Percentiles rank a stretch among this genome's conserved stretches.
Conservation (phyloP, 2,329 filamentous ascomycete genomes). For the Trichoderma atrobrunneum region DNA sequence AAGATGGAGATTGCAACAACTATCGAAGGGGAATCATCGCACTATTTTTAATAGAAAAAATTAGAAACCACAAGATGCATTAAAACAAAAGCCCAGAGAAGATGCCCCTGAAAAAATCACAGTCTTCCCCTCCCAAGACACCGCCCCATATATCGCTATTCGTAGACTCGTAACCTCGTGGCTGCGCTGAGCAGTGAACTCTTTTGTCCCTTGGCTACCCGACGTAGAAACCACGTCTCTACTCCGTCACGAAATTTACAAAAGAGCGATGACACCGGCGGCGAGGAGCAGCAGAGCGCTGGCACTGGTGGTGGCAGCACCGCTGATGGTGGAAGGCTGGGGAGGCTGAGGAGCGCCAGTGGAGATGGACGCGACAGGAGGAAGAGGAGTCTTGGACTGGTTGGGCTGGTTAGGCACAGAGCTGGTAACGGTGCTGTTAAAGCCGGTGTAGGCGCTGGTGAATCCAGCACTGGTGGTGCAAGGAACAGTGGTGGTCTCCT, state of each 20-base stretch:
- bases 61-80: slow-evolving; percentile 14
- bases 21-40: slow-evolving; percentile 26
- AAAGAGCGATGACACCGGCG: slow-evolving; percentile 36
- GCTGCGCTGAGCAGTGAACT: slow-evolving; percentile 27
- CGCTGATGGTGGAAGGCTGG: slow-evolving; percentile 27
- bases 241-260: slow-evolving; percentile 32
- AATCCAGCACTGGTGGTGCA: slow-evolving; percentile 23
- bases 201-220: slow-evolving; percentile 18
- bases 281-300: slow-evolving; percentile 38
- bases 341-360: slow-evolving; percentile 23
- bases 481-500: slow-evolving; percentile 26
- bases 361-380: slow-evolving; percentile 11
- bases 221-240: slow-evolving; percentile 24
- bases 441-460: slow-evolving; percentile 32
- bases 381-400: slow-evolving; percentile 15
- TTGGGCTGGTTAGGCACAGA: slow-evolving; percentile 28
- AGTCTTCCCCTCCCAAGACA: slow-evolving; percentile 11
- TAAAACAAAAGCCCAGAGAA: slow-evolving; percentile 4
- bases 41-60: slow-evolving; percentile 18
- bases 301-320: slow-evolving; percentile 33
- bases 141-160: slow-evolving; percentile 20
- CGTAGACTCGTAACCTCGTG: slow-evolving; percentile 37
- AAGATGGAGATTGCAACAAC: slow-evolving; percentile 21
- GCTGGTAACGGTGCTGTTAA: slow-evolving; percentile 34
- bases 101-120: not conserved